Conservation (phyloP, 352 stramenopile species). For the Globisporangium lucens region DNA sequence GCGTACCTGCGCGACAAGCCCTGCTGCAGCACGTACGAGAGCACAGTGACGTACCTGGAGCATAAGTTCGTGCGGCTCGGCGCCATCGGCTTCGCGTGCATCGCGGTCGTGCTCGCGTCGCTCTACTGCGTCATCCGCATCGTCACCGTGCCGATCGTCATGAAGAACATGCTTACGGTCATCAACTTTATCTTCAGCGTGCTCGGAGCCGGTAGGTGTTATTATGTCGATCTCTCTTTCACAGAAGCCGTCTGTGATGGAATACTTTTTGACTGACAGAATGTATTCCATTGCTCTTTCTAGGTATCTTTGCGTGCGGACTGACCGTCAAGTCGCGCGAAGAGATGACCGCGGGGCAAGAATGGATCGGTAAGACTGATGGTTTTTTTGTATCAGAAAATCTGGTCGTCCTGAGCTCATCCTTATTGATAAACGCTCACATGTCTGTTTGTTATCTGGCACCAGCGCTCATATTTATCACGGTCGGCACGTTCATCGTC, state of each 20-base stretch:
- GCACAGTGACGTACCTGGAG: slow-evolving; percentile 47
- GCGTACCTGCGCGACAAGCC: slow-evolving; percentile 35
- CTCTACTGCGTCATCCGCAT: slow-evolving; percentile 84
- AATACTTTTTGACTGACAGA: neutral
- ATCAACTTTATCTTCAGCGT: slow-evolving; percentile 71
- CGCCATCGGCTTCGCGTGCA: slow-evolving; percentile 37
- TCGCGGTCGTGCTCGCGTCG: slow-evolving; percentile 45
- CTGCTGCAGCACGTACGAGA: slow-evolving; percentile 61
- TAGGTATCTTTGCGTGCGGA: slow-evolving; percentile 57
- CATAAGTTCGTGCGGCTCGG: slow-evolving; percentile 46
- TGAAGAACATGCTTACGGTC: slow-evolving; percentile 79
- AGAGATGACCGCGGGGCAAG: slow-evolving; percentile 62
- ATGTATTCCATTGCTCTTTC: neutral
- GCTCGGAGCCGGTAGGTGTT: slow-evolving; percentile 36
- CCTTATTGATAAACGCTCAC: neutral
- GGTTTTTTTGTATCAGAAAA: neutral
- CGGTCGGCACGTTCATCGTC: slow-evolving; percentile 62
- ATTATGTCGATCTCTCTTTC: neutral
- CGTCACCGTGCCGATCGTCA: slow-evolving; percentile 83
- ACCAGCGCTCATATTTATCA: slow-evolving; percentile 66
- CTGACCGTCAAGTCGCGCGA: slow-evolving; percentile 54
- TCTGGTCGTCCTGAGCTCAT: neutral
- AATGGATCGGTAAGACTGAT: slow-evolving; percentile 61
- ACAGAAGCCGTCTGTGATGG: too few relatives aligned
- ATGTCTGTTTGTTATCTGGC: neutral